phyloP scores from a whole-genome alignment of 768 basidiomycete genomes.

The Xerocomus spinulosus region DNA sequence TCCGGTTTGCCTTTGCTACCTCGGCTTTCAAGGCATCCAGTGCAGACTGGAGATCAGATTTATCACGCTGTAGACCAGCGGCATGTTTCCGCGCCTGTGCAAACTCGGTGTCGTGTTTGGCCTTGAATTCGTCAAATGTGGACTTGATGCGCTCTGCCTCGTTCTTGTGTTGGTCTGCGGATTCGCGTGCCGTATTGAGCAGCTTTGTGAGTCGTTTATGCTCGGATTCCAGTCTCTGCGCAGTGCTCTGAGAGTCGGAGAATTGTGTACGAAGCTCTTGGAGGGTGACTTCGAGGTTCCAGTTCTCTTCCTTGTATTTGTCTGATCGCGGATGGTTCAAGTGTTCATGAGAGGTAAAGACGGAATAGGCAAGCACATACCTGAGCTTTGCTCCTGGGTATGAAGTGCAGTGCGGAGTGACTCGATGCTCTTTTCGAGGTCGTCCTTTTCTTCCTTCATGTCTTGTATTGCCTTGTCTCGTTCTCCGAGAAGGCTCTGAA shows the following conservation, averaged over 20 bases:
- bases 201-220: constrained; percentile 75
- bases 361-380: constrained; percentile 37
- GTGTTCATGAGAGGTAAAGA: not conserved
- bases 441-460: constrained; percentile 89
- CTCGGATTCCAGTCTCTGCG: constrained; percentile 73
- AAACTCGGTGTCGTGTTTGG: constrained; percentile 92
- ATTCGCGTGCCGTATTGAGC: constrained; percentile 67
- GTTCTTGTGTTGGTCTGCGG: constrained; percentile 80
- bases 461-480: constrained; percentile 90
- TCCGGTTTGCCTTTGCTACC: constrained; percentile 55
- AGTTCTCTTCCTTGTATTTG: constrained; percentile 97
- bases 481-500: constrained; percentile 88
- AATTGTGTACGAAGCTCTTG: constrained; percentile 81
- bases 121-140: constrained; percentile 67
- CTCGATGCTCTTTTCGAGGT: constrained; percentile 77
- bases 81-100: constrained; percentile 86
- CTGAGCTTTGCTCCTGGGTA: constrained; percentile 76
- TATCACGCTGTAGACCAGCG: constrained; percentile 86
- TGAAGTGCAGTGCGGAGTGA: constrained; percentile 66
- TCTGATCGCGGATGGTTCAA: constrained; percentile 41
- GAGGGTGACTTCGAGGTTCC: constrained; percentile 93
- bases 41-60: constrained; percentile 80
- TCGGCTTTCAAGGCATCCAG: constrained; percentile 77
- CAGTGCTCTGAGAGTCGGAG: constrained; percentile 57
- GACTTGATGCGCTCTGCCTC: constrained; percentile 70